A percentile compares a stretch with the other conserved stretches of the same genome.
phyloP scores from a whole-genome alignment of 2,329 filamentous ascomycete genomes.

The Fusarium sterilihyphosum region DNA sequence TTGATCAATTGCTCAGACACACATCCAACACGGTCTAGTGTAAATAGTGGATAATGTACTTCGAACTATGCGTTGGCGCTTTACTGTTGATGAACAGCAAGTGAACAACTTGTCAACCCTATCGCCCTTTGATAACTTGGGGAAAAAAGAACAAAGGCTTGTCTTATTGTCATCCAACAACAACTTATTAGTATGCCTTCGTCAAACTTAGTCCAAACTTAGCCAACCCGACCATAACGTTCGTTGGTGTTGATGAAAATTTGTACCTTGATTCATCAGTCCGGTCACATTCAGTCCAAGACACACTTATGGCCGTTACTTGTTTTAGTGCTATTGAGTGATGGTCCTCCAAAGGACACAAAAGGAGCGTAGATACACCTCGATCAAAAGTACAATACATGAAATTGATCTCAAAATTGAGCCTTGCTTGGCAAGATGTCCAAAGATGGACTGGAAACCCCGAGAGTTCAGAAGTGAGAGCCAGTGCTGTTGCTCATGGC shows the following conservation, averaged over 20 bases:
- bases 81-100: not conserved
- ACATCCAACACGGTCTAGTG: not conserved
- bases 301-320: not conserved
- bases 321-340: slow-evolving; percentile 6
- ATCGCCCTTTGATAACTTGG: not conserved
- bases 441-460: slow-evolving; percentile 17
- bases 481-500: not conserved
- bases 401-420: slow-evolving; percentile 35
- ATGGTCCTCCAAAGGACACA: not conserved
- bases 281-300: not conserved
- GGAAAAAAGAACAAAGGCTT: not conserved
- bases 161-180: not conserved
- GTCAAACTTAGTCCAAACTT: too few species aligned
- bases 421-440: slow-evolving; percentile 30
- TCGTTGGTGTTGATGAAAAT: not conserved
- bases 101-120: not conserved
- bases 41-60: not conserved
- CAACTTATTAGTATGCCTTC: not conserved
- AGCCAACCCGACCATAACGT: not conserved
- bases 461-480: slow-evolving; percentile 2
- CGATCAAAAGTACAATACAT: slow-evolving; percentile 37
- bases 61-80: not conserved
- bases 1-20: not conserved
- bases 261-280: not conserved
- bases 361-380: slow-evolving; percentile 36